Conservation (phyloP, 768 basidiomycete genomes). For the Rhizopogon vinicolor region DNA sequence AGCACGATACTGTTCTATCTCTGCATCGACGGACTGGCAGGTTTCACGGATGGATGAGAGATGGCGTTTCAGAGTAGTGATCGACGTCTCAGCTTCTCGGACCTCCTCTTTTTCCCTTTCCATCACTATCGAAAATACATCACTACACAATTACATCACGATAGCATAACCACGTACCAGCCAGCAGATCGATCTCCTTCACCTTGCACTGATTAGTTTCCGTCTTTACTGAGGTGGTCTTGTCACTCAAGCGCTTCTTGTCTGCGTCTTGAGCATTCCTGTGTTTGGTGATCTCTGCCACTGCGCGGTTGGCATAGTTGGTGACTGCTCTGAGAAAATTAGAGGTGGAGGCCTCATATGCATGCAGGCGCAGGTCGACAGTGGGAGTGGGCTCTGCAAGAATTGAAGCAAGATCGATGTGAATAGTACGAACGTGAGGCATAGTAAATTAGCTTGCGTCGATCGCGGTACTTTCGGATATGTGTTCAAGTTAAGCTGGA, state of each 20-base stretch:
- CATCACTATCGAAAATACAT: constrained; percentile 37
- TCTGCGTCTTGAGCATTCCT: constrained; percentile 56
- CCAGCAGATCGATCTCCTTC: constrained; percentile 73
- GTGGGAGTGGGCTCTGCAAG: constrained; percentile 51
- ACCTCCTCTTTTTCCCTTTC: constrained; percentile 69
- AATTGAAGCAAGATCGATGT: constrained; percentile 57
- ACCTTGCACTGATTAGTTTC: constrained; percentile 76
- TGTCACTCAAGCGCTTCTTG: constrained; percentile 60
- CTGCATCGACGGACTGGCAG: constrained; percentile 51
- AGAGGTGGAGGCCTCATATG: constrained; percentile 60
- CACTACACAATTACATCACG: background rate
- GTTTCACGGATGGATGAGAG: constrained; percentile 60
- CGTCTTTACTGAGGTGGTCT: constrained; percentile 53
- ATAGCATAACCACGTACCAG: constrained; percentile 43
- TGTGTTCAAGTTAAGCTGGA: background rate
- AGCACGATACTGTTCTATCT: constrained; percentile 70
- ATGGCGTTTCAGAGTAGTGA: constrained; percentile 61
- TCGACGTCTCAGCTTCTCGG: constrained; percentile 61
- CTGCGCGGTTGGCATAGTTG: constrained; percentile 68
- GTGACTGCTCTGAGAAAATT: constrained; percentile 72
- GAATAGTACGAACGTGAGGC: constrained; percentile 23
- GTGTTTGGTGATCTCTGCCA: constrained; percentile 63
- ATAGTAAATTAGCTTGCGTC: background rate
- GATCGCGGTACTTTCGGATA: background rate
- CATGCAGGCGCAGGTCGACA: constrained; percentile 59